phyloP scores from a whole-genome alignment of 352 stramenopile genomes.

The Phytophthora hybrid region DNA sequence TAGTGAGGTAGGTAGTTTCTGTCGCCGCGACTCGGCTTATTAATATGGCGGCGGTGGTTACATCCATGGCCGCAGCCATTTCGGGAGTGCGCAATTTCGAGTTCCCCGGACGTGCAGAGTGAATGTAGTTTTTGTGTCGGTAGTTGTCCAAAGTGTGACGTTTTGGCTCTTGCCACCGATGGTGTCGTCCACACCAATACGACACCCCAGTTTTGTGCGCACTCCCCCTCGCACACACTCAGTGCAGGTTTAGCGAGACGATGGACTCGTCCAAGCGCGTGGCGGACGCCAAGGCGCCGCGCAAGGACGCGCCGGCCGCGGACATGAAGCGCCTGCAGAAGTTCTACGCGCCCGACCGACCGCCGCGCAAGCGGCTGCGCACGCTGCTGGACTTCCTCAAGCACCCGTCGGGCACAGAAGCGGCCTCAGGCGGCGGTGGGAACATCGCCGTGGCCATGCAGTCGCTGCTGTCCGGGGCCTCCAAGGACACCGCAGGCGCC shows the following conservation, averaged over 20 bases:
- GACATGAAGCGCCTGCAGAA: slow-evolving; percentile 87
- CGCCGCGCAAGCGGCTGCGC: slow-evolving; percentile 84
- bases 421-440: slow-evolving; percentile 33
- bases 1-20: neutral
- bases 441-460: slow-evolving; percentile 80
- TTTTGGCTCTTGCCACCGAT: neutral
- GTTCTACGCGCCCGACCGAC: slow-evolving; percentile 86
- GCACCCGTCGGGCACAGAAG: slow-evolving; percentile 45
- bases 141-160: neutral
- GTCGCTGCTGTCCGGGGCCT: slow-evolving; percentile 62
- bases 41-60: too few relatives aligned
- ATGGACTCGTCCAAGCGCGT: slow-evolving; percentile 58
- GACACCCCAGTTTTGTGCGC: slow-evolving; percentile 1
- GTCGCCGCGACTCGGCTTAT: neutral
- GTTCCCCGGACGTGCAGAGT: neutral
- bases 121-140: too few relatives aligned
- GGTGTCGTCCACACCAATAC: slow-evolving; percentile 10
- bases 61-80: neutral
- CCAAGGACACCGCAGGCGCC: slow-evolving; percentile 50
- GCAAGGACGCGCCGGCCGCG: slow-evolving; percentile 42
- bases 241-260: slow-evolving; percentile 15
- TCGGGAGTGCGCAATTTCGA: neutral
- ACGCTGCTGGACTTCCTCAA: slow-evolving; percentile 89
- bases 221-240: slow-evolving; percentile 9
- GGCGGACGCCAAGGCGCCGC: slow-evolving; percentile 46